phyloP scores from a whole-genome alignment of 169 alveolate species.

The Eimeria tenella region DNA sequence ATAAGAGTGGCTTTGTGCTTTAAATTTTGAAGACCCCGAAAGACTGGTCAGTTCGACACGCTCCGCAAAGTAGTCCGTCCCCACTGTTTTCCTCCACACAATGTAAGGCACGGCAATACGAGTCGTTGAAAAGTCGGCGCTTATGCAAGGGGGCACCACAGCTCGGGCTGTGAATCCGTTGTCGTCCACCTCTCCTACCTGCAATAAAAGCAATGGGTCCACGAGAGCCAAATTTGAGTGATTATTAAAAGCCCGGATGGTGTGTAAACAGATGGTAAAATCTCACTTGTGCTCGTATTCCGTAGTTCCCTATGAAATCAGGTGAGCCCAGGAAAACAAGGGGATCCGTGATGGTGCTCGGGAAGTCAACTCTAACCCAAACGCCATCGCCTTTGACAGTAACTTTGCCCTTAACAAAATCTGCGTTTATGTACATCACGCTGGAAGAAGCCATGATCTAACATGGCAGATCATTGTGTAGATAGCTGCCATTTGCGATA shows the following conservation, averaged over 20 bases:
- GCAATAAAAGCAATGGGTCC: neutral
- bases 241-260: no score
- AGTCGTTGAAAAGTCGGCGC: slow-evolving; percentile 45
- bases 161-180: slow-evolving; percentile 54
- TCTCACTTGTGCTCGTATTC: slow-evolving; percentile 51
- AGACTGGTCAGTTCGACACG: neutral
- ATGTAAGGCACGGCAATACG: slow-evolving; percentile 33
- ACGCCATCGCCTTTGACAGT: slow-evolving; percentile 58
- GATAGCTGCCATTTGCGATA: neutral
- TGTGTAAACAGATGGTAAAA: neutral
- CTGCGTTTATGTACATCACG: slow-evolving; percentile 18
- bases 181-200: slow-evolving; percentile 59
- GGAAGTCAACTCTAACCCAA: slow-evolving; percentile 58
- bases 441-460: neutral
- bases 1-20: neutral
- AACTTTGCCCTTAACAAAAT: slow-evolving; percentile 47
- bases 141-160: slow-evolving; percentile 59
- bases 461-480: neutral
- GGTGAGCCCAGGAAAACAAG: slow-evolving; percentile 63
- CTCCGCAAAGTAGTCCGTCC: slow-evolving; percentile 45
- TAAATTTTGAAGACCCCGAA: neutral
- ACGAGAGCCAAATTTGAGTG: neutral
- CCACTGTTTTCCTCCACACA: slow-evolving; percentile 38
- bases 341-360: neutral
- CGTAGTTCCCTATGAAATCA: slow-evolving; percentile 60